Conservation (phyloP, 257 asterid species). For the Solanum sitiens region DNA sequence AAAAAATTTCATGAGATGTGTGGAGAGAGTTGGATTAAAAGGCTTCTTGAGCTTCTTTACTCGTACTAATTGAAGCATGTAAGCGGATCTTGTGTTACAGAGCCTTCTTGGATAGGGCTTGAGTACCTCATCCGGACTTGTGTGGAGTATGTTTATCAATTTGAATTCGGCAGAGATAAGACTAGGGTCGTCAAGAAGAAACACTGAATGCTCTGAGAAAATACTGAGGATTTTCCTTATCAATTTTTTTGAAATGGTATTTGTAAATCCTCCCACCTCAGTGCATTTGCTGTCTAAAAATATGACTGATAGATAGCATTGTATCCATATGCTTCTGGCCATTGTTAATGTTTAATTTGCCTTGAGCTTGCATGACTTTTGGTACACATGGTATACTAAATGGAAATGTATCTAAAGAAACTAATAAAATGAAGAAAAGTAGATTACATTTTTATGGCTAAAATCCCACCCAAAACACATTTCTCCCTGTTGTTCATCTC, state of each 20-base stretch:
- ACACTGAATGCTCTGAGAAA: not conserved
- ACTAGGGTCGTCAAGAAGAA: not conserved
- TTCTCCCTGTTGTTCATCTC: conserved; percentile 25
- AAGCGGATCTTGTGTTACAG: not conserved
- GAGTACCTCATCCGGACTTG: not conserved
- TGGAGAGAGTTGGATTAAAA: not conserved
- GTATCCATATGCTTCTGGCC: not conserved
- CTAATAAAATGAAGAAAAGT: not conserved
- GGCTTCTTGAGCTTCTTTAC: not conserved
- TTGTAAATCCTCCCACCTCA: too few species aligned
- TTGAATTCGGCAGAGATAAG: not conserved
- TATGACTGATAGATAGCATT: not conserved
- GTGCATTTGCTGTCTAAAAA: not conserved
- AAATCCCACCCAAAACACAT: not conserved
- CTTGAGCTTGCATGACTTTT: not conserved
- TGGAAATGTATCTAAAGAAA: not conserved
- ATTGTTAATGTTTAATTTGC: not conserved
- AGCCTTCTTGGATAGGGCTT: not conserved
- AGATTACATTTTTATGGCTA: too few species aligned
- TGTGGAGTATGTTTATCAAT: not conserved
- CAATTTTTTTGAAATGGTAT: not conserved
- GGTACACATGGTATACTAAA: not conserved
- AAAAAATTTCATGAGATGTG: not conserved
- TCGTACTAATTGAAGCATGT: not conserved
- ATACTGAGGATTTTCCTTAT: not conserved